Evolutionary conservation across 257 asterid species (phyloP), one percentile per base, ranked within the genome.

Genomic region (Vinca minor): DNA sequence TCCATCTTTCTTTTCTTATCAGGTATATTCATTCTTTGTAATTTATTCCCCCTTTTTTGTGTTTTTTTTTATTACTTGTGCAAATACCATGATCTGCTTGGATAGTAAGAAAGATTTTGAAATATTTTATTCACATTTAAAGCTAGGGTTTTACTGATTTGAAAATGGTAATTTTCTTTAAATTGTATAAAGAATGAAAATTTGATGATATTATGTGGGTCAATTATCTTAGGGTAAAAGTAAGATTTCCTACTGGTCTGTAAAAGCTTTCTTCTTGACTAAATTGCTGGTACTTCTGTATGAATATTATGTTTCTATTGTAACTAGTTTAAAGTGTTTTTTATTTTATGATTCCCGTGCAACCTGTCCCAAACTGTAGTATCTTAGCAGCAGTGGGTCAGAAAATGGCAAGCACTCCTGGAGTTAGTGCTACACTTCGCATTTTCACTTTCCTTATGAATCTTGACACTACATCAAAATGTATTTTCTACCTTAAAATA

Each of bases 391-490:
- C 99, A 3, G 99, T 93, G 68, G 99, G 99, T 64, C 97, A 93
- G 83, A 93, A 80, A 82, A 93, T 93, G 99, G 99, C 99, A 18
- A 93, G 99, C 63, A 93, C 99, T 53, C 99, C 98, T 50, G 99
- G 99, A 74, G 99, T 93, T 75, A 89, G 97, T 78, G 97, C 99
- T 58, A 89, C 95, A 15, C 21, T 55, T 55, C 29, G 1, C 4
- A 28, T 2, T 55, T 29, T 29, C 5, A 14, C 21, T 28, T 54
- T 53, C 14, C 8, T 14, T 55, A 2, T 31, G 13, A 36, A 54
- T 25, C 25, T 29, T 10, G 17, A 26, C 60, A 28, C 11, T 15
- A 2, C 48, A 44, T 44, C 48, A 44, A 41, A 41, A 10, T 41
- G 13, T 15, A 12, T 2, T 38, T 41, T 41, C 46, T 41, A 41